These are phyloP conservation scores for Pilatotrama ljubarskyi DNA, from an alignment of 768 basidiomycete species.

Conservation along the genomic window DNA sequence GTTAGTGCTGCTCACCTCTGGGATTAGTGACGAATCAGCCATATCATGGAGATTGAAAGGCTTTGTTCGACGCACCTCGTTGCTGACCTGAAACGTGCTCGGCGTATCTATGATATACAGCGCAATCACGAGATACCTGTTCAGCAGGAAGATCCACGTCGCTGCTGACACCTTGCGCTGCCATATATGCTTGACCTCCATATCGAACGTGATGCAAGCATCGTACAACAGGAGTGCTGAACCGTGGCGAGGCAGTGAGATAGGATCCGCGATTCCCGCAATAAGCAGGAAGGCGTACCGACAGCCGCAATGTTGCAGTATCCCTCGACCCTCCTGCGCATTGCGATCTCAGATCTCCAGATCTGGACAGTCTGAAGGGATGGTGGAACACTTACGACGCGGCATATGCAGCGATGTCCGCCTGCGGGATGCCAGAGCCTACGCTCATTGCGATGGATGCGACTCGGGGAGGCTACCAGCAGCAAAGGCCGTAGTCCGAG, in stretches of 20 bases:
- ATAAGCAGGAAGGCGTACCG: not conserved
- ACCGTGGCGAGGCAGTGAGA: not conserved
- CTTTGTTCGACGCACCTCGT: not conserved
- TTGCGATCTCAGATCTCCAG: not conserved
- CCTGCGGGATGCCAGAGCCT: not conserved
- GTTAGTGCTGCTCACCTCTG: too few relatives aligned
- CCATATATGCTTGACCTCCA: slow-evolving; percentile 7
- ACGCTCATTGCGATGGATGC: not conserved
- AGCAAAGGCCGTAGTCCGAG: too few relatives aligned
- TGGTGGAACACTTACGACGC: not conserved
- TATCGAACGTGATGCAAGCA: slow-evolving; percentile 1
- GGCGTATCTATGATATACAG: not conserved
- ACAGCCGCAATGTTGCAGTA: slow-evolving; percentile 2
- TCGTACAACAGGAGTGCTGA: slow-evolving; percentile 12
- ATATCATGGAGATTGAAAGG: too few relatives aligned
- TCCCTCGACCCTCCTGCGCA: not conserved
- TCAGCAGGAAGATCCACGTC: slow-evolving; percentile 7
- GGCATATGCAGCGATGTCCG: not conserved
- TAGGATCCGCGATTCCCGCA: too few relatives aligned
- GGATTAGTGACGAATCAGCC: too few relatives aligned
- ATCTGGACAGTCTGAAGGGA: not conserved
- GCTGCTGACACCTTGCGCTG: not conserved
- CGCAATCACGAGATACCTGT: slow-evolving; percentile 5
- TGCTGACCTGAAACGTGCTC: not conserved
- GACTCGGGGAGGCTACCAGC: too few relatives aligned